Evolutionary conservation across 2,329 filamentous ascomycete genomes (phyloP).

Genomic region (Fusarium robinianum): DNA sequence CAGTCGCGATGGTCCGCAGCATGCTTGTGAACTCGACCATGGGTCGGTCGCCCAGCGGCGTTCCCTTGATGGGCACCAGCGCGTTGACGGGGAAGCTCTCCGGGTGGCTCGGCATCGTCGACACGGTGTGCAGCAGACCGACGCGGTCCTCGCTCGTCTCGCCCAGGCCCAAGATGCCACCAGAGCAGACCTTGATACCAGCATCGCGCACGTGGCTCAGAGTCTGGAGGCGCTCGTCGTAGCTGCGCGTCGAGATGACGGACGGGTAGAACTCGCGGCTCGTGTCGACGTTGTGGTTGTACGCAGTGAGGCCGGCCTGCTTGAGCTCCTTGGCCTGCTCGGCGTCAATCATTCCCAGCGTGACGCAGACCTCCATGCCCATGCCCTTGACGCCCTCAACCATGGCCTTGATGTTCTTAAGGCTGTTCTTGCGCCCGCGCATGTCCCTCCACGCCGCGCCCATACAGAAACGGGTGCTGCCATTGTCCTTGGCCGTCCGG

Average conservation of each 20-base stretch:
- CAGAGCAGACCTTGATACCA: conserved; percentile 87
- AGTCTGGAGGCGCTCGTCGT: conserved; percentile 84
- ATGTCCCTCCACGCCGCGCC: conserved; percentile 93
- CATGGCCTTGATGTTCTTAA: conserved; percentile 87
- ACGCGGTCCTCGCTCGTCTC: conserved; percentile 80
- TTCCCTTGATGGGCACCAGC: conserved; percentile 87
- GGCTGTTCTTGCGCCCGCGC: conserved; percentile 81
- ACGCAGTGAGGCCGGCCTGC: conserved; percentile 82
- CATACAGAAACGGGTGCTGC: conserved; percentile 93
- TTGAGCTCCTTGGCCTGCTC: conserved; percentile 82
- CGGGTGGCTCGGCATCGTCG: conserved; percentile 79
- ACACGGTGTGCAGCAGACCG: conserved; percentile 80
- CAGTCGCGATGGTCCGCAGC: conserved; percentile 81
- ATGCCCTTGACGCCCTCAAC: conserved; percentile 77
- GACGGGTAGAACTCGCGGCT: conserved; percentile 86
- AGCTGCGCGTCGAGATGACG: conserved; percentile 82
- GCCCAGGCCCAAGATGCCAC: conserved; percentile 84
- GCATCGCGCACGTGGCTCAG: conserved; percentile 80
- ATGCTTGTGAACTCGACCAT: conserved; percentile 78
- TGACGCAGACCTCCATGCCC: conserved; percentile 93
- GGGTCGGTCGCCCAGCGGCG: conserved; percentile 75
- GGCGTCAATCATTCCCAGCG: conserved; percentile 86
- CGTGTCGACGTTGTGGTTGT: conserved; percentile 95
- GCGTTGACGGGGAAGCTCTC: conserved; percentile 93
- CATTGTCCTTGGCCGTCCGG: conserved; percentile 76